A percentile compares a stretch with the other conserved stretches of the same genome.
Evolutionary conservation across 306 rosid genomes (phyloP).

Genomic region (Cucurbita pepo): DNA sequence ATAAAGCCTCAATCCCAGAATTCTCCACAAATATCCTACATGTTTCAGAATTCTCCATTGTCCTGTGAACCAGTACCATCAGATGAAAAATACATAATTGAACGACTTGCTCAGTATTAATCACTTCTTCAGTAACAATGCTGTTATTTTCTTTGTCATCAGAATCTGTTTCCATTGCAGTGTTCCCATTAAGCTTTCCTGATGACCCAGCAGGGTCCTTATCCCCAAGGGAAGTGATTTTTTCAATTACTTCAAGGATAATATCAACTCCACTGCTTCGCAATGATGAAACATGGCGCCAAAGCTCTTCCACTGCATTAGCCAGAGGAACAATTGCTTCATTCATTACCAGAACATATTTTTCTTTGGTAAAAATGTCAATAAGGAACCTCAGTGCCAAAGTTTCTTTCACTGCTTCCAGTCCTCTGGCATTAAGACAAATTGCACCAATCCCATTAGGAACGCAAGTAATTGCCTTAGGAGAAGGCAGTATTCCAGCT

Average conservation of each 20-base stretch:
- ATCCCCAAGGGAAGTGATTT: slow-evolving; percentile 53
- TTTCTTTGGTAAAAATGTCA: slow-evolving; percentile 74
- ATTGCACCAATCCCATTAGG: slow-evolving; percentile 96
- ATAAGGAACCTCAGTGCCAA: slow-evolving; percentile 62
- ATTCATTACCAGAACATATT: slow-evolving; percentile 65
- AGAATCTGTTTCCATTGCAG: slow-evolving; percentile 83
- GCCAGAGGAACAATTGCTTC: slow-evolving; percentile 90
- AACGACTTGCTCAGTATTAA: slow-evolving; percentile 50
- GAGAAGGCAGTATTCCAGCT: slow-evolving; percentile 77
- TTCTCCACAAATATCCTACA: slow-evolving; percentile 91
- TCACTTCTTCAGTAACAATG: slow-evolving; percentile 42
- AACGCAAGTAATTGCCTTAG: slow-evolving; percentile 78
- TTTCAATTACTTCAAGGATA: slow-evolving; percentile 61
- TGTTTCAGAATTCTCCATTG: slow-evolving; percentile 90
- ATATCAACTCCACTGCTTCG: slow-evolving; percentile 85
- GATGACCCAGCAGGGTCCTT: slow-evolving; percentile 26
- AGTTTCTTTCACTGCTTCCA: slow-evolving; percentile 69
- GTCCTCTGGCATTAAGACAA: slow-evolving; percentile 84
- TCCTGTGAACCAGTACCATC: slow-evolving; percentile 88
- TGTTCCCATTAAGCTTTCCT: slow-evolving; percentile 44
- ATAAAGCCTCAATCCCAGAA: slow-evolving; percentile 74
- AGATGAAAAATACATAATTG: slow-evolving; percentile 72
- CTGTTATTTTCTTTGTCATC: slow-evolving; percentile 45
- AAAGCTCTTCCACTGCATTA: slow-evolving; percentile 91
- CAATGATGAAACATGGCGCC: slow-evolving; percentile 76